Evolutionary conservation across 495 filamentous ascomycete genomes (phyloP).

Genomic region (Aspergillus bertholletiae): DNA sequence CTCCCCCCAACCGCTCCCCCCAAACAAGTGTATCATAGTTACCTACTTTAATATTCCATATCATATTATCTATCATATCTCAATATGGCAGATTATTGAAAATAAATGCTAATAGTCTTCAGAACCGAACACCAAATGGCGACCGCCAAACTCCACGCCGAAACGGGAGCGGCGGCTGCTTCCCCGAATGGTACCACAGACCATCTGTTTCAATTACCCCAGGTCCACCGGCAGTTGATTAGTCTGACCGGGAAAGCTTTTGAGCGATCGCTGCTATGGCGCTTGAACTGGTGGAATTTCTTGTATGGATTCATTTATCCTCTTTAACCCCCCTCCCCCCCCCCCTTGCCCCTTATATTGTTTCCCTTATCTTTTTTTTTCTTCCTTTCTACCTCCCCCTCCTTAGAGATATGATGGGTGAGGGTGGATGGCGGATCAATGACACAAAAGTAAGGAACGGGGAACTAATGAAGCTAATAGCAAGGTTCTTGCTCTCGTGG

Average conservation of each 20-base stretch:
- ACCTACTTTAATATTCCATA: too few relatives aligned
- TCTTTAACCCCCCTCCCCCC: slow-evolving; percentile 16
- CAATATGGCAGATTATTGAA: too few relatives aligned
- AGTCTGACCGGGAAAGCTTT: slow-evolving; percentile 72
- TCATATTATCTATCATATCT: too few relatives aligned
- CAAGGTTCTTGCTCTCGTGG: slow-evolving; percentile 56
- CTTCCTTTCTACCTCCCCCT: too few relatives aligned
- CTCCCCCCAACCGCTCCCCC: too few relatives aligned
- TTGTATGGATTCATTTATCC: too few relatives aligned
- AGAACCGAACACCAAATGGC: slow-evolving; percentile 73
- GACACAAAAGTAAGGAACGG: background rate
- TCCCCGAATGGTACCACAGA: slow-evolving; percentile 20
- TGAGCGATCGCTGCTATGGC: slow-evolving; percentile 61
- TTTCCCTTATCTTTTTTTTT: background rate
- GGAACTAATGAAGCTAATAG: slow-evolving; percentile 23
- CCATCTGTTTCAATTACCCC: slow-evolving; percentile 53
- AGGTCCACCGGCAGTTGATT: slow-evolving; percentile 56
- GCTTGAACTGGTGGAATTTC: slow-evolving; percentile 65
- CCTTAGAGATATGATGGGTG: too few relatives aligned
- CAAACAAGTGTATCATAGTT: too few relatives aligned
- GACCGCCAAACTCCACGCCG: slow-evolving; percentile 56
- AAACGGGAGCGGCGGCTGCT: too few relatives aligned
- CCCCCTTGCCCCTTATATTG: background rate
- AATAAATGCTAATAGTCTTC: slow-evolving; percentile 6
- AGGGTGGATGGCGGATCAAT: too few relatives aligned